Percentiles rank a stretch among this genome's conserved stretches.
Conservation (phyloP, 108 stramenopile species). For the Skeletonema grethae region DNA sequence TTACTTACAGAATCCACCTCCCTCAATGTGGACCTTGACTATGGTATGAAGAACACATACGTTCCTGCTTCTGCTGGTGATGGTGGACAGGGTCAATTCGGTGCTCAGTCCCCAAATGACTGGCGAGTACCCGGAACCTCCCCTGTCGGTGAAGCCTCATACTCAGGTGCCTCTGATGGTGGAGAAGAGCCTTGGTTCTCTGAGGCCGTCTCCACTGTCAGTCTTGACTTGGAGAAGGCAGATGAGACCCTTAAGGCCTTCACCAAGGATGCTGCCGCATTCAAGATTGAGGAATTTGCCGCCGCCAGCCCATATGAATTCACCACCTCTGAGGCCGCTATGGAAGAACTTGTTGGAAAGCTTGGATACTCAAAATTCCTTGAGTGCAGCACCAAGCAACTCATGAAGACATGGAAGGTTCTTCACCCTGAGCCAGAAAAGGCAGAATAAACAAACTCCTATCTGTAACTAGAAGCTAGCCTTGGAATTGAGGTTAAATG, state of each 20-base stretch:
- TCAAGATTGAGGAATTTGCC: conserved; percentile 87
- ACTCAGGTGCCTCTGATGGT: conserved; percentile 82
- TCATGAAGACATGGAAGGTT: conserved; percentile 77
- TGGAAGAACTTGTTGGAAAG: conserved; percentile 75
- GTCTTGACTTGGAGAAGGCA: conserved; percentile 84
- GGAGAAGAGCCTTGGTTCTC: conserved; percentile 94
- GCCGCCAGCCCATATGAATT: conserved; percentile 62
- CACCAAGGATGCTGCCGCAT: conserved; percentile 88
- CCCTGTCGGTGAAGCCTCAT: conserved; percentile 83
- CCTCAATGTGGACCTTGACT: conserved; percentile 74
- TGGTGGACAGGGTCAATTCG: conserved; percentile 92
- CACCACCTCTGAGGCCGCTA: conserved; percentile 57
- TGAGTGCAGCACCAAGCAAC: conserved; percentile 73
- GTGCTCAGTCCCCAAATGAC: conserved; percentile 85
- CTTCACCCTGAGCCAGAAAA: conserved; percentile 61
- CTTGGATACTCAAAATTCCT: conserved; percentile 88
- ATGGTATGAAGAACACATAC: conserved; percentile 85
- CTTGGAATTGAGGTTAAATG: conserved; percentile 7
- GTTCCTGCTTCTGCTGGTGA: conserved; percentile 73
- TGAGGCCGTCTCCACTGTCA: conserved; percentile 90
- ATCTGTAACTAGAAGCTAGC: not conserved
- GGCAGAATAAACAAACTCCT: conserved; percentile 42
- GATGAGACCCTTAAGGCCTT: conserved; percentile 89
- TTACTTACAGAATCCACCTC: conserved; percentile 33
- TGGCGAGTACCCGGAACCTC: conserved; percentile 91